These are phyloP conservation scores for Metschnikowia colocasiae DNA, from an alignment of 805 yeast species.

Conservation along the genomic window DNA sequence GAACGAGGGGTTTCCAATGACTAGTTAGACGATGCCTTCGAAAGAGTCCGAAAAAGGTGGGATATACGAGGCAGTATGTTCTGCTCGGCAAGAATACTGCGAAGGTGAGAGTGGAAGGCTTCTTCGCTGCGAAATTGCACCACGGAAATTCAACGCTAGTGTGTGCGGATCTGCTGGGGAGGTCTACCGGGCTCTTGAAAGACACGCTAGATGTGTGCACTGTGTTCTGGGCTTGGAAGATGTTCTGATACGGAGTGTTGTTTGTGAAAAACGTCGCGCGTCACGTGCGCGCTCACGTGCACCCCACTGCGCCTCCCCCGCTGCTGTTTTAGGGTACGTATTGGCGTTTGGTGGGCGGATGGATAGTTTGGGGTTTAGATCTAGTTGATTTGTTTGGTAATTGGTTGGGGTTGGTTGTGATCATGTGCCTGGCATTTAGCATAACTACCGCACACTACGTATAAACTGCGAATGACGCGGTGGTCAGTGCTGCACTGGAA, in stretches of 20 bases:
- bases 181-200: neutral
- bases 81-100: neutral
- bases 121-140: neutral
- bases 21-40: neutral
- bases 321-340: too few species aligned
- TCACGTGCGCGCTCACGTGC: slow-evolving; percentile 4
- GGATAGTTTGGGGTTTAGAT: too few species aligned
- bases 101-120: neutral
- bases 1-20: neutral
- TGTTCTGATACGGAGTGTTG: slow-evolving; percentile 1
- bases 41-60: neutral
- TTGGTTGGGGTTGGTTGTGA: too few species aligned
- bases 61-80: neutral
- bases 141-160: too few species aligned
- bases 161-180: neutral
- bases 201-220: slow-evolving; percentile 1
- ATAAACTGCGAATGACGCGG: too few species aligned
- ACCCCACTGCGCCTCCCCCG: too few species aligned
- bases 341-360: too few species aligned
- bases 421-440: too few species aligned
- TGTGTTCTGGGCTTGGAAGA: neutral
- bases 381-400: too few species aligned
- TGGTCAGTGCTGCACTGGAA: too few species aligned
- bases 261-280: slow-evolving; percentile 5
- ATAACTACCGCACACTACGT: too few species aligned